Base-by-base conservation (phyloP, 1,139 yeast species). In the Blastobotrys capitulatus region DNA sequence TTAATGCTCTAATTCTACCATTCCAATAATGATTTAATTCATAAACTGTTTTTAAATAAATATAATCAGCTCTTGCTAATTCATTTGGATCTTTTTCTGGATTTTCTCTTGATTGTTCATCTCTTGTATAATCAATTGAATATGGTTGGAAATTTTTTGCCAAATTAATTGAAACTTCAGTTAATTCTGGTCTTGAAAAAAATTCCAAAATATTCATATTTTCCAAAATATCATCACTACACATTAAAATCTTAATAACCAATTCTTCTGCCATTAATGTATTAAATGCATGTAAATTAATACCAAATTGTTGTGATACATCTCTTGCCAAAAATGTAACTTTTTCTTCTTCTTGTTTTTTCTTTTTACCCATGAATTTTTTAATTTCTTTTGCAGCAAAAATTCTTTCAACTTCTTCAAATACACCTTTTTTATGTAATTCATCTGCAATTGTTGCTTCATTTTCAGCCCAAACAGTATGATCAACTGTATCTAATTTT, bases 281-380 rank as follows among this genome's bases (percentile, higher is more conserved):
- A 2, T 88, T 77, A 69, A 82, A 87, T 76, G 84, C 78, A 63
- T 92, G 97, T 52, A 92, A 71, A 60, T 90, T 89, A 62, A 92
- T 92, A 39, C 96, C 97, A 71, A 92, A 88, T 60, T 87, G 95
- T 63, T 84, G 92, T 1, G 95, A 86, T 54, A 89, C 68, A 59
- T 90, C 96, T 52, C 95, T 71, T 1, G 95, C 78, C 52, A 92
- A 73, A 54, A 83, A 81, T 0, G 86, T 71, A 1, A 84, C 64
- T 58, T 82, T 79, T 47, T 76, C 71, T 20, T 64, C 67, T 37
- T 65, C 67, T 13, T 65, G 64, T 34, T 67, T 62, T 42, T 70
- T 64, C 20, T 58, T 57, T 62, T 64, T 60, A 52, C 63, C 68
- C 59, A 55, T 62, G 44, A 56, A 61, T 46, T 55, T 71, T 69